These are phyloP conservation scores for Globisporangium mamillatum DNA, from an alignment of 352 stramenopile genomes.

Conservation along the genomic window DNA sequence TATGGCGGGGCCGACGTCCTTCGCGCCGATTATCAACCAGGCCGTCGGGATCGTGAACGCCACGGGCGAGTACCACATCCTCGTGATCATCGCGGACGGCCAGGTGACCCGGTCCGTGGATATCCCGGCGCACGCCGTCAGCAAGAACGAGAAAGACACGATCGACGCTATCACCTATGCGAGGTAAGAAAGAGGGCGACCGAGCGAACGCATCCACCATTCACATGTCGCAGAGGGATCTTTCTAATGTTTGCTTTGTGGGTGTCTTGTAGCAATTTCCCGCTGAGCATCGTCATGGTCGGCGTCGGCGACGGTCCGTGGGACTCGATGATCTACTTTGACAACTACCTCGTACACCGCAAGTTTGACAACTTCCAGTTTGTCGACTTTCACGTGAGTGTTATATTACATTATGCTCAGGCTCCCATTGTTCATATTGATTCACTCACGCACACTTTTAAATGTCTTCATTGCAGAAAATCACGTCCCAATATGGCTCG, in stretches of 20 bases:
- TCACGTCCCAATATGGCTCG: slow-evolving; percentile 38
- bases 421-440: background rate
- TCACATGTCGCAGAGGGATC: slow-evolving; percentile 1
- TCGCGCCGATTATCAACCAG: slow-evolving; percentile 84
- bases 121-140: slow-evolving; percentile 65
- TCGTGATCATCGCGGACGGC: slow-evolving; percentile 87
- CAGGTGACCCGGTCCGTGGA: slow-evolving; percentile 85
- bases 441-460: background rate
- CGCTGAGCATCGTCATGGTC: slow-evolving; percentile 78
- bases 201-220: background rate
- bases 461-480: slow-evolving; percentile 34
- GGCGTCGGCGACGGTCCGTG: slow-evolving; percentile 79
- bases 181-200: slow-evolving; percentile 7
- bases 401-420: too few species aligned
- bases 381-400: slow-evolving; percentile 70
- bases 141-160: slow-evolving; percentile 87
- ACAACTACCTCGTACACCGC: slow-evolving; percentile 72
- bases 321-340: slow-evolving; percentile 81
- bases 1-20: slow-evolving; percentile 83
- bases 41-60: slow-evolving; percentile 77
- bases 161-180: slow-evolving; percentile 81
- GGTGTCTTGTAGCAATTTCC: slow-evolving; percentile 51
- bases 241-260: background rate
- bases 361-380: slow-evolving; percentile 90
- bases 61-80: slow-evolving; percentile 80